Base-by-base conservation (phyloP, 2,329 filamentous ascomycete species). In the Xylariaceae sp. region DNA sequence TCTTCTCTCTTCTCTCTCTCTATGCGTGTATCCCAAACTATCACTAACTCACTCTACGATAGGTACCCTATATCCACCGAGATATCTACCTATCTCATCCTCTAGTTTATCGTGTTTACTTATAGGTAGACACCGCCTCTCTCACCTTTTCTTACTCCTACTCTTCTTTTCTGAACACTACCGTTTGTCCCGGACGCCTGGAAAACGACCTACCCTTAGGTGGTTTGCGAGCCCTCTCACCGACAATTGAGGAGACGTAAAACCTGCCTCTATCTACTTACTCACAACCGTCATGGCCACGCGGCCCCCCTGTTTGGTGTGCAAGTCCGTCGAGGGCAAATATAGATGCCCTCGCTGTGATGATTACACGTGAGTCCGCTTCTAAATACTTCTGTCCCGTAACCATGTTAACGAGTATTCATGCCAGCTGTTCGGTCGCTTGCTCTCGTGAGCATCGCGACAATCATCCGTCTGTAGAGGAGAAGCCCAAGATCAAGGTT, bases 271-370 rank as follows among this genome's bases (percentile, higher is more conserved):
- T 44, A 11, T 19, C 1, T 19, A 19, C 19, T 19, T 19, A 19
- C 44, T 4, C 9, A 2, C 30, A 39, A n/a, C 26, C 43, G 56
- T 11, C 50, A 70, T 70, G 67, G 57, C 61, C 12, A 55, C 56
- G 29, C 62, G 60, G 43, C 57, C 61, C 37, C 58, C 67, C 2
- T 86, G 83, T 61, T 75, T 76, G 4, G 72, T 84, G 34, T 86
- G 83, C 66, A 66, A 76, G 31, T 64, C 68, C 35, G 74, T 74
- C 3, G 71, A 76, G 26, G 74, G 74, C 32, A 85, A 83, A 67
- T 86, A 86, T 69, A 86, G 84, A 63, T 86, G 83, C 59, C 73
- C 80, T n/a, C 74, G 75, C 31, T 86, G 83, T 65, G 69, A 74
- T 47, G 62, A 80, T 27, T 77, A 78, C 57, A 85, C 83, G 83